phyloP scores from a whole-genome alignment of 2,329 filamentous ascomycete genomes.

The Botryotinia convoluta region DNA sequence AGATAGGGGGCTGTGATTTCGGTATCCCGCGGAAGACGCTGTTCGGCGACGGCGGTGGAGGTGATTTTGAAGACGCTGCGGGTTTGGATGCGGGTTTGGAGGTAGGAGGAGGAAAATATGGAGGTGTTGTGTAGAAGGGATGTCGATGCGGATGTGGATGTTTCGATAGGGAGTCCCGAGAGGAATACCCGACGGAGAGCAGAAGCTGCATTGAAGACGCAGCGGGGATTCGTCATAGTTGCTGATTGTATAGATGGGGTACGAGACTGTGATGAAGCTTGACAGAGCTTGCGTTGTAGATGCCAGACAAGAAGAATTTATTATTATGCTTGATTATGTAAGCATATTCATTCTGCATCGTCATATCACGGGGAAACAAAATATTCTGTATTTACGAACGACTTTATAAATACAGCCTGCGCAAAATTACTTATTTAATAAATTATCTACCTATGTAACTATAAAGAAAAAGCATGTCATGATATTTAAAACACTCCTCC shows the following conservation, averaged over 20 bases:
- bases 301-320: conserved; percentile 6
- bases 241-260: background rate
- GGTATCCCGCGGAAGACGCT: conserved; percentile 44
- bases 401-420: background rate
- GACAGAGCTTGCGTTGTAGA: background rate
- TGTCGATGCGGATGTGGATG: conserved; percentile 28
- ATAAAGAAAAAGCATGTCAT: conserved; percentile 22
- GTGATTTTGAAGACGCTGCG: conserved; percentile 17
- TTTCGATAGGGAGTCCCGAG: conserved; percentile 36
- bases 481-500: conserved; percentile 9
- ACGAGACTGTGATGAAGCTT: background rate
- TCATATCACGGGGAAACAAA: conserved; percentile 15
- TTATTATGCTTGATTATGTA: background rate
- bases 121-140: conserved; percentile 27
- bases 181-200: conserved; percentile 50
- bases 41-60: conserved; percentile 19
- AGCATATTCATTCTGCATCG: background rate
- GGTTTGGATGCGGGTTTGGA: conserved; percentile 12
- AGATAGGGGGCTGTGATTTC: conserved; percentile 47
- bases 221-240: conserved; percentile 32
- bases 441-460: background rate
- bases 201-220: conserved; percentile 44
- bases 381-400: background rate
- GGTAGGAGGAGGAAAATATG: background rate
- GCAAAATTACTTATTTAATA: background rate